These are phyloP conservation scores for Ogataea hybrid DNA, from an alignment of 1,139 yeast genomes.

Conservation along the genomic window DNA sequence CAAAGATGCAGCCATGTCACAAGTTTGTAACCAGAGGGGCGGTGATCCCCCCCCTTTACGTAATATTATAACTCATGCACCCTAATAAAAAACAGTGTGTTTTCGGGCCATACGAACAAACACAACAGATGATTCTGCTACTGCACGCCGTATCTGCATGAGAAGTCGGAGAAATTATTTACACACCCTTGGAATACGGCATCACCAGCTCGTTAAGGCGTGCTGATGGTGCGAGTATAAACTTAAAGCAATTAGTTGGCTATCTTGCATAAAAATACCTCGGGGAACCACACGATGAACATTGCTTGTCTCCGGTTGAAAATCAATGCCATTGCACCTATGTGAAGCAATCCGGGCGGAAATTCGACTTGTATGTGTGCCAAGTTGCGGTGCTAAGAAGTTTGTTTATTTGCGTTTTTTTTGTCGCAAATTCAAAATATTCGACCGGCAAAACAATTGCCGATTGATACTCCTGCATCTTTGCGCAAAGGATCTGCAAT, in stretches of 20 bases:
- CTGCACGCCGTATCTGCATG: neutral
- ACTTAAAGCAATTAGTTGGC: neutral
- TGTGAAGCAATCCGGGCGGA: too few relatives aligned
- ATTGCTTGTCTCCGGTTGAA: too few relatives aligned
- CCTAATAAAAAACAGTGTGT: neutral
- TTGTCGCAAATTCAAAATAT: neutral
- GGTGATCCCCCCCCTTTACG: neutral
- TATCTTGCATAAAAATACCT: neutral
- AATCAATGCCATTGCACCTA: too few relatives aligned
- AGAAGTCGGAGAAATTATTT: neutral
- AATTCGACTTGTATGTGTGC: neutral
- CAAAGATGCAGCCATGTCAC: neutral
- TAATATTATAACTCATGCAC: neutral
- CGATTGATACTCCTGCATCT: constrained; percentile 1
- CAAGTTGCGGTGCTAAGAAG: neutral
- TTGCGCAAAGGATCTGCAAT: neutral
- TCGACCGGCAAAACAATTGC: neutral
- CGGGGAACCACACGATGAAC: neutral
- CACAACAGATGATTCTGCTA: neutral
- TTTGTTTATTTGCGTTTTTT: neutral
- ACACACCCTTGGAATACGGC: neutral
- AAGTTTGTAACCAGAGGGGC: neutral
- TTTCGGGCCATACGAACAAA: neutral
- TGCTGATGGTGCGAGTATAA: neutral
- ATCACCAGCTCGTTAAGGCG: constrained; percentile 2